Evolutionary conservation across 139 green algal genomes (phyloP), one percentile per base, ranked within the genome.

Genomic region (Chlorella ohadii): DNA sequence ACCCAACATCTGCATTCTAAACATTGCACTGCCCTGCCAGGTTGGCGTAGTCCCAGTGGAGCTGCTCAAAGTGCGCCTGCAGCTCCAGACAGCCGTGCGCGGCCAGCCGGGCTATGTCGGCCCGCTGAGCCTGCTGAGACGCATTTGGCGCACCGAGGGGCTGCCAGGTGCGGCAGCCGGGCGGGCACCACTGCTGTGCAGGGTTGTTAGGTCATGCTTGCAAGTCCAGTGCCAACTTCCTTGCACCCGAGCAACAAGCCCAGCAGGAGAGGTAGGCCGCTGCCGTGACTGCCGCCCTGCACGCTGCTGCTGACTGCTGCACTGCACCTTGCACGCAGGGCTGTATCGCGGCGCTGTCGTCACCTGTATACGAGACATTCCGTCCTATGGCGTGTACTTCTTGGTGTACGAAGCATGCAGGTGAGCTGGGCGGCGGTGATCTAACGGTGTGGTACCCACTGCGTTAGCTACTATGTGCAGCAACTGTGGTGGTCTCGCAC

Each of bases 51-150:
- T 82, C 4, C 90, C 90, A 0, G 89, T 95, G 9, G 93, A 96
- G 73, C 82, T 96, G 72, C 84, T 96, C 25, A 96, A 96, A 85
- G 93, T 96, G 55, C 72, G 92, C 31, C 61, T 92, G 79, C 93
- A 96, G 90, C 85, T 96, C 76, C 91, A 95, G 83, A 88, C 84
- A 0, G 89, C 86, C 2, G 33, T 83, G 38, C 89, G 70, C 3
- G 92, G 92, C 4, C 47, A 28, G 11, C 44, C 84, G 1, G 85
- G 78, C 36, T 96, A 96, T 76, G 76, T 91, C 0, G 90, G 90
- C 1, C 87, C 93, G 7, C 67, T 88, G 64, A 33, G 59, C 0
- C 86, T 95, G 88, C 78, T 92, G 31, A 77, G 44, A 9, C 71
- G 84, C 16, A 83, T 96, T 19, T 15, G 92, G 33, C 27, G 41